Evolutionary conservation across 257 asterid genomes (phyloP), one percentile per base, ranked within the genome.

Genomic region (Schizonepeta tenuifolia): DNA sequence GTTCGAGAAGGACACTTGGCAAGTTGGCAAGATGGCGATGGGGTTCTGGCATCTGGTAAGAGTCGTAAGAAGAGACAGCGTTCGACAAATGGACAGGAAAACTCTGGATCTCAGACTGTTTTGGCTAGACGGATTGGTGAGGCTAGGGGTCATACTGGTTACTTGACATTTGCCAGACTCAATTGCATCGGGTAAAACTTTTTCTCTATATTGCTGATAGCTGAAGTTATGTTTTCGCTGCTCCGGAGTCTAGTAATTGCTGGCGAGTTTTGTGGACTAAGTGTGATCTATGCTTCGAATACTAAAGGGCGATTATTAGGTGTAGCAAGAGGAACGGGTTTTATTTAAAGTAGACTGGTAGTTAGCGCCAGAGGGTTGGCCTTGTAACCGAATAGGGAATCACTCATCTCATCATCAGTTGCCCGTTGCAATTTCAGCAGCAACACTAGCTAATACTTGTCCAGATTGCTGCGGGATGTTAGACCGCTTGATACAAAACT

Each of bases 81-180:
- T 35, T 78, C 82, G 1, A 64, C 69, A n/a, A 80, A 88, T 44
- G 88, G 79, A 33, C 62, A 54, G 24, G 96, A 87, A 49, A 67
- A 76, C 31, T 71, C 87, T 15, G 74, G n/a, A 71, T 78, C 90
- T 75, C 78, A 82, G 33, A 51, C 75, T 0, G 65, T 87, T 28
- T 57, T 80, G 85, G 94, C 93, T n/a, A 85, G 84, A 76, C 90
- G 89, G 56, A 81, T 72, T n/a, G 84, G 93, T 8, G 99, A 90
- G 71, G 82, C 90, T 35, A 88, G 93, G 80, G 99, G 99, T 64
- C 99, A 94, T 35, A 89, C 99, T 0, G 98, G 99, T 64, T 94
- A 88, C 65, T 83, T 94, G 87, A 94, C 99, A 50, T 94, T 94
- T 79, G 99, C 98, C 0, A 83, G 97, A 80, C 93, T 90, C 62